phyloP scores from a whole-genome alignment of 2,329 filamentous ascomycete genomes.

The Alternaria dauci region DNA sequence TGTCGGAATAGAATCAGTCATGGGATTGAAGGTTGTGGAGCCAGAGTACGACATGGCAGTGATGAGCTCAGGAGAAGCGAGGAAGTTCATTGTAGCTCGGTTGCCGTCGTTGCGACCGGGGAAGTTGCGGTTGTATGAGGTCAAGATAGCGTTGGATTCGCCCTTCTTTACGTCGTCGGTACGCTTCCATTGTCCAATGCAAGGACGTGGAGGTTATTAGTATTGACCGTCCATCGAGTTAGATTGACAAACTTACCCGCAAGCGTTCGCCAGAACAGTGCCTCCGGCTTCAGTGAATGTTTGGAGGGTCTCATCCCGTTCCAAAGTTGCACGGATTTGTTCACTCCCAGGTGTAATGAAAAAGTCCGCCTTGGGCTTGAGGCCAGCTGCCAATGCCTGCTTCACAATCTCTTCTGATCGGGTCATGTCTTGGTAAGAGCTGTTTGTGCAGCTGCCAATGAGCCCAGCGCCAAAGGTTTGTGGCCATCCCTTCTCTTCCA shows the following conservation, averaged over 20 bases:
- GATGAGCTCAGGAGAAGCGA: slow-evolving; percentile 94
- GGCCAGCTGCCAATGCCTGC: slow-evolving; percentile 86
- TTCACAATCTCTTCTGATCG: slow-evolving; percentile 91
- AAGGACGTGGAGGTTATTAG: slow-evolving; percentile 63
- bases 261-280: slow-evolving; percentile 91
- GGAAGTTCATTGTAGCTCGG: slow-evolving; percentile 96
- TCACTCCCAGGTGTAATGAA: slow-evolving; percentile 97
- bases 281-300: slow-evolving; percentile 89
- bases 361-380: slow-evolving; percentile 89
- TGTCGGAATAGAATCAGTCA: slow-evolving; percentile 84
- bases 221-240: neutral
- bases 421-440: slow-evolving; percentile 98
- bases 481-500: slow-evolving; percentile 88
- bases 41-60: slow-evolving; percentile 96
- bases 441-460: slow-evolving; percentile 98
- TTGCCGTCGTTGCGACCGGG: slow-evolving; percentile 97
- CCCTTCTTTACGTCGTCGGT: slow-evolving; percentile 86
- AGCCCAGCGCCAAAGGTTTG: slow-evolving; percentile 89
- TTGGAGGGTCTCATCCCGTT: slow-evolving; percentile 83
- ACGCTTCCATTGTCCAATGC: slow-evolving; percentile 90
- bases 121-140: slow-evolving; percentile 99
- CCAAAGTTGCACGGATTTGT: slow-evolving; percentile 93
- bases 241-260: slow-evolving; percentile 57
- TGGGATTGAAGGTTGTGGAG: slow-evolving; percentile 92
- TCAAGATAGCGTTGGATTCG: slow-evolving; percentile 90